Evolutionary conservation across 1,284 basidiomycete species (phyloP).

Genomic region (Apiotrichum montevideense): DNA sequence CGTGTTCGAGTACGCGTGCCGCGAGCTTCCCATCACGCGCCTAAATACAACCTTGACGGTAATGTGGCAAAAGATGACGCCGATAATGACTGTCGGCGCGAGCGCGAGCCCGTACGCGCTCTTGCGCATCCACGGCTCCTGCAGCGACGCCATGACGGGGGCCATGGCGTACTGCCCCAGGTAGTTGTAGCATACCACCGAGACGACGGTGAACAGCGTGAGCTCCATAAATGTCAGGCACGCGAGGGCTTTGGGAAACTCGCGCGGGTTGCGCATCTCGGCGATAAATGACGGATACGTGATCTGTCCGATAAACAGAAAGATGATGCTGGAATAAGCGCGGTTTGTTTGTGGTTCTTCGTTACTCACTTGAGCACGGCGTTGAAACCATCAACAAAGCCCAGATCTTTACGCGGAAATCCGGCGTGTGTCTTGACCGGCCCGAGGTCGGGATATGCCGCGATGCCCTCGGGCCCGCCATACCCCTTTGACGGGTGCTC

Average conservation of each 20-base stretch:
- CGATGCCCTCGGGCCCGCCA: conserved; percentile 4
- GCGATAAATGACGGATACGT: conserved; percentile 42
- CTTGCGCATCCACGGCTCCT: conserved; percentile 51
- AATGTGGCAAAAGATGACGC: conserved; percentile 40
- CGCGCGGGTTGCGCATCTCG: conserved; percentile 48
- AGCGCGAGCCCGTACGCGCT: conserved; percentile 44
- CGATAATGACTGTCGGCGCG: conserved; percentile 29
- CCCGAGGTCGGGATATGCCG: conserved; percentile 29
- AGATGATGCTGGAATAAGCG: conserved; percentile 20
- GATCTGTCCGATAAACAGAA: conserved; percentile 59
- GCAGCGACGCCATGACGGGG: conserved; percentile 41
- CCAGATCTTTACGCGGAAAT: conserved; percentile 48
- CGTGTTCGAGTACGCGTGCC: conserved; percentile 55
- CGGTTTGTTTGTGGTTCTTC: conserved; percentile 19
- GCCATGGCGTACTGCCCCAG: conserved; percentile 40
- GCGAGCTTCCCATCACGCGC: conserved; percentile 48
- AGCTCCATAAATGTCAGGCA: conserved; percentile 53
- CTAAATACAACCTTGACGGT: conserved; percentile 40
- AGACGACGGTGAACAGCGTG: conserved; percentile 56
- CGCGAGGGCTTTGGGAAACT: conserved; percentile 56
- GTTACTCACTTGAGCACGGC: conserved; percentile 43
- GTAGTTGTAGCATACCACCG: conserved; percentile 56
- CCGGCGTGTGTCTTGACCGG: conserved; percentile 28
- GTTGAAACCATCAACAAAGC: conserved; percentile 54
- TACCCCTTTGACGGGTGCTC: conserved; percentile 35